A percentile compares a stretch with the other conserved stretches of the same genome.
Evolutionary conservation across 179 eudicot genomes (phyloP).

Genomic region (Vitellaria paradoxa): DNA sequence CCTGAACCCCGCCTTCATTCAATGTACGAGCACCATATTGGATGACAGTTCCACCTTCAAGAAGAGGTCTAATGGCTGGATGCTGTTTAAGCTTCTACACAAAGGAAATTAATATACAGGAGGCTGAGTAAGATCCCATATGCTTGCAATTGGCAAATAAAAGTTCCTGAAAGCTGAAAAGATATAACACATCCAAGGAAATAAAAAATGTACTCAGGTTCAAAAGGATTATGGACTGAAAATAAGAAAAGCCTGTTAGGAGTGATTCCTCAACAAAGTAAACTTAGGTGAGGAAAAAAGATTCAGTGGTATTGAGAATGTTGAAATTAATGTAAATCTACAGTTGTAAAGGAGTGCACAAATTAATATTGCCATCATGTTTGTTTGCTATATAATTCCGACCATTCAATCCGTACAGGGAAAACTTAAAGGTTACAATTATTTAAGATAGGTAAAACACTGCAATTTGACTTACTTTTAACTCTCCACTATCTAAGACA

Average conservation of each 20-base stretch:
- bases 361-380: not conserved
- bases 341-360: not conserved
- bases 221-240: not conserved
- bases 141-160: not conserved
- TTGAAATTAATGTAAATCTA: not conserved
- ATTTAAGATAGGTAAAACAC: not conserved
- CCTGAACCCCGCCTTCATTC: constrained; percentile 99
- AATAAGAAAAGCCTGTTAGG: not conserved
- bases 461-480: not conserved
- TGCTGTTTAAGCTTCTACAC: constrained; percentile 80
- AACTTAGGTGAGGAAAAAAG: not conserved
- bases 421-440: not conserved
- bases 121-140: constrained; percentile 8
- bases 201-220: not conserved
- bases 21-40: constrained; percentile 97
- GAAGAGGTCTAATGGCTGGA: constrained; percentile 79
- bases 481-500: not conserved
- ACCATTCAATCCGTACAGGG: not conserved
- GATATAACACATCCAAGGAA: not conserved
- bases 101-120: constrained; percentile 6
- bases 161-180: not conserved
- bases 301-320: not conserved
- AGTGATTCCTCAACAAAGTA: not conserved
- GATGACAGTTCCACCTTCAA: constrained; percentile 88
- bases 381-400: not conserved